Evolutionary conservation across 108 stramenopile species (phyloP), one percentile per base, ranked within the genome.

Genomic region (Cyclotella atomus): DNA sequence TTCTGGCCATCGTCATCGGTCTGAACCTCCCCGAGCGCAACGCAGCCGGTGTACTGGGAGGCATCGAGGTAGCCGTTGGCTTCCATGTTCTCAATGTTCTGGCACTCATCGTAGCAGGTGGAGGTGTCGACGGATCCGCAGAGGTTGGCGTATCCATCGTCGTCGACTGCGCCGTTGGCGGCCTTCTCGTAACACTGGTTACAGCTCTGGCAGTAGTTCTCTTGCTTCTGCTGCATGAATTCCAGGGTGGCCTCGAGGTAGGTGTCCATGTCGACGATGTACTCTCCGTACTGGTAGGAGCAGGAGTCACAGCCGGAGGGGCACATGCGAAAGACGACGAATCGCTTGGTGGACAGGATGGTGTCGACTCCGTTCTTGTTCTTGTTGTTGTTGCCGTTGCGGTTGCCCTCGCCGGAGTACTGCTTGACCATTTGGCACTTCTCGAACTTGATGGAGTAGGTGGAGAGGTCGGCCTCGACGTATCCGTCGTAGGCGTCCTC

Each of bases 31-130:
- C 88, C 87, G 68, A 95, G 79, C 73, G 70, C 29, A 49, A 87
- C 75, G 50, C 94, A 95, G 56, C 85, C 77, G 36, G 91, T 46
- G 84, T 89, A 95, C 34, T 89, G 70, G 35, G 88, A 85, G 35
- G 94, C 94, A 79, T 95, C 94, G 53, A 92, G 35, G 86, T 90
- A 95, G 19, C 91, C 91, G 45, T 92, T 95, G 19, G 62, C 87
- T 76, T 95, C 89, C 91, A 95, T 91, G 81, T 95, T 95, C 65
- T 89, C 89, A 65, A 95, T 95, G 88, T 95, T 95, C 71, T 88
- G 71, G 70, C 94, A 95, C 54, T 91, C 91, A 24, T 76, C 78
- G 68, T 84, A 79, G 50, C 94, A 95, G 20, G 86, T 77, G 71
- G 74, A 29, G 70, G 90, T 91, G 76, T 92, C 88, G 41, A 85